Percentiles rank a stretch among this genome's conserved stretches.
Evolutionary conservation across 2,329 filamentous ascomycete genomes (phyloP).

Genomic region (Chaetomiaceae sp.): DNA sequence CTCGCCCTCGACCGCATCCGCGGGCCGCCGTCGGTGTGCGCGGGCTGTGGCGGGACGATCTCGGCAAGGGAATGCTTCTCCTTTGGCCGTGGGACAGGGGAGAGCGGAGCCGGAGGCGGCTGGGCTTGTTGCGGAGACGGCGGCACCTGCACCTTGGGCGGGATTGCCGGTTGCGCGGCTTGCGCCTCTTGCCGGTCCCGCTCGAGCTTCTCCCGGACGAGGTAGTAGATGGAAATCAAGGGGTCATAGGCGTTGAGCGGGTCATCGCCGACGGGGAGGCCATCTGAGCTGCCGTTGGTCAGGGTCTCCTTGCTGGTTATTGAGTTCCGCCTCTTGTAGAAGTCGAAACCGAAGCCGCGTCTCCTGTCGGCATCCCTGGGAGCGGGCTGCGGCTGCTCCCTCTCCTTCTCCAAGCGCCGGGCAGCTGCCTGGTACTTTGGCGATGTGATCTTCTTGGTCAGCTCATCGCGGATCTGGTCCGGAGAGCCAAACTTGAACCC

Average conservation of each 20-base stretch:
- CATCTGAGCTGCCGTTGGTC: conserved; percentile 77
- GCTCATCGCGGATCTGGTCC: conserved; percentile 75
- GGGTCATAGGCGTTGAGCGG: conserved; percentile 92
- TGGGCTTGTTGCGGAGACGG: conserved; percentile 24
- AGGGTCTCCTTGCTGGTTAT: conserved; percentile 84
- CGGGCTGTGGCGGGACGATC: conserved; percentile 74
- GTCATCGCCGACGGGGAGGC: conserved; percentile 75
- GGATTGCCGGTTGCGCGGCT: conserved; percentile 20
- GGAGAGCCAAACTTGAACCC: conserved; percentile 94
- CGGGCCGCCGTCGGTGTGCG: conserved; percentile 72
- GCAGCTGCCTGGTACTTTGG: conserved; percentile 89
- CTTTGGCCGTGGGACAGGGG: conserved; percentile 29
- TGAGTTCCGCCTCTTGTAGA: conserved; percentile 92
- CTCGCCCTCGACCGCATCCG: conserved; percentile 79
- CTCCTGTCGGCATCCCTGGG: conserved; percentile 71
- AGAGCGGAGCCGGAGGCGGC: conserved; percentile 18
- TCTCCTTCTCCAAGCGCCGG: conserved; percentile 64
- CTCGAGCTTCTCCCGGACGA: conserved; percentile 92
- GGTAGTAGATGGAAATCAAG: conserved; percentile 87
- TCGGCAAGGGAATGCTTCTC: conserved; percentile 59
- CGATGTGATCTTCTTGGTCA: conserved; percentile 83
- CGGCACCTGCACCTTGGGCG: conserved; percentile 23
- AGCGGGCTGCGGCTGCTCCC: conserved; percentile 48
- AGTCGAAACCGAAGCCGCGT: conserved; percentile 85
- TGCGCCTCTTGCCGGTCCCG: conserved; percentile 57